Percentiles rank a stretch among this genome's conserved stretches.
phyloP scores from a whole-genome alignment of 192 early-diverging fungal species.

The Gigaspora rosea region DNA sequence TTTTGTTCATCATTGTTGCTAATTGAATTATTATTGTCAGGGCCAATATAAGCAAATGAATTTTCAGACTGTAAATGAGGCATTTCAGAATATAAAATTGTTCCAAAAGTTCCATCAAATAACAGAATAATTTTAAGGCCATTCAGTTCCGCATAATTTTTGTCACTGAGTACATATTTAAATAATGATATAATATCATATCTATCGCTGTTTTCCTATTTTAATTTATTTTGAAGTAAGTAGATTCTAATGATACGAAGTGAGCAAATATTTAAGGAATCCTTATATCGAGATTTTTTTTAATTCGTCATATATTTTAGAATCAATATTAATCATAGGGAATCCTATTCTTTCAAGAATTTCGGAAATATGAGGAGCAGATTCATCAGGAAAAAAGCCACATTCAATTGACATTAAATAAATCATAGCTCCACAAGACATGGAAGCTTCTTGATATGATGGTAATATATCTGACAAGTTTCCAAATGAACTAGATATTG shows the following conservation, averaged over 20 bases:
- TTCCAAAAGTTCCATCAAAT: too few relatives aligned
- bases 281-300: background rate
- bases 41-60: too few relatives aligned
- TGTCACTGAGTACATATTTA: too few relatives aligned
- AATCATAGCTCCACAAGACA: background rate
- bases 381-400: background rate
- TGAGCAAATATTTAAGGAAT: background rate
- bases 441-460: too few relatives aligned
- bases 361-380: background rate
- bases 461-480: background rate
- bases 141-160: too few relatives aligned
- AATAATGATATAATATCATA: background rate
- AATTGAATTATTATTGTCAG: background rate
- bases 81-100: too few relatives aligned
- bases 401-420: background rate
- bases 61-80: too few relatives aligned
- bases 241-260: background rate
- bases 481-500: background rate
- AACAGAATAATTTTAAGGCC: too few relatives aligned
- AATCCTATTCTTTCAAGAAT: background rate
- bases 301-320: background rate
- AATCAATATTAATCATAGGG: background rate
- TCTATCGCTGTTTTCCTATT: background rate
- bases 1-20: too few relatives aligned
- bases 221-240: background rate